phyloP scores from a whole-genome alignment of 2,329 filamentous ascomycete species.

The Fusarium liriodendri region DNA sequence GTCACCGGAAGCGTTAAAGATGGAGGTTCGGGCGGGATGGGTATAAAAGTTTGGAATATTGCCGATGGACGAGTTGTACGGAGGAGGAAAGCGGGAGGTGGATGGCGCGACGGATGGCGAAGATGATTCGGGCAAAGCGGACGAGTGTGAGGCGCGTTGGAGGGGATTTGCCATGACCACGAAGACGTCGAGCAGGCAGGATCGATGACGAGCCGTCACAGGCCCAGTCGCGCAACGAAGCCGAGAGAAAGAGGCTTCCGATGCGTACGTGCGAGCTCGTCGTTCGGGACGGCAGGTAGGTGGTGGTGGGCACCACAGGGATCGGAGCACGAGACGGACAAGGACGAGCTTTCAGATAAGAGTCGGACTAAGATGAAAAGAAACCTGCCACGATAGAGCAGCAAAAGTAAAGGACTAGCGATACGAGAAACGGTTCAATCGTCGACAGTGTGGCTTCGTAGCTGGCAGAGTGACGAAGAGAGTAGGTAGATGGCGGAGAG shows the following conservation, averaged over 20 bases:
- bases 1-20: constrained; percentile 62
- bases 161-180: constrained; percentile 42
- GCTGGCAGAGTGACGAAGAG: constrained; percentile 17
- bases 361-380: constrained; percentile 7
- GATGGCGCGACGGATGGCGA: constrained; percentile 33
- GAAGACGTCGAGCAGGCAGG: constrained; percentile 14
- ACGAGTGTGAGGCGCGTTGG: constrained; percentile 38
- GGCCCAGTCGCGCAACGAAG: constrained; percentile 23
- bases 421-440: constrained; percentile 18
- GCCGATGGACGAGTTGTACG: constrained; percentile 23
- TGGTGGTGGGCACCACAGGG: constrained; percentile 21
- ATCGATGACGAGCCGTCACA: constrained; percentile 7
- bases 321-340: constrained; percentile 24
- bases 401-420: constrained; percentile 3
- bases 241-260: constrained; percentile 20
- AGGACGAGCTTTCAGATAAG: constrained; percentile 25
- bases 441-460: constrained; percentile 26
- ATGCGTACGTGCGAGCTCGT: constrained; percentile 13
- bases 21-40: constrained; percentile 50
- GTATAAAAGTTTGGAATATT: constrained; percentile 41
- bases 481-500: constrained; percentile 40
- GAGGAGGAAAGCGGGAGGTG: constrained; percentile 29
- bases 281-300: constrained; percentile 25
- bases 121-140: constrained; percentile 37
- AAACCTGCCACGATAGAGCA: not conserved